Conservation (phyloP, 371 early-diverging fungal genomes). For the Caulochytrium protostelioides region DNA sequence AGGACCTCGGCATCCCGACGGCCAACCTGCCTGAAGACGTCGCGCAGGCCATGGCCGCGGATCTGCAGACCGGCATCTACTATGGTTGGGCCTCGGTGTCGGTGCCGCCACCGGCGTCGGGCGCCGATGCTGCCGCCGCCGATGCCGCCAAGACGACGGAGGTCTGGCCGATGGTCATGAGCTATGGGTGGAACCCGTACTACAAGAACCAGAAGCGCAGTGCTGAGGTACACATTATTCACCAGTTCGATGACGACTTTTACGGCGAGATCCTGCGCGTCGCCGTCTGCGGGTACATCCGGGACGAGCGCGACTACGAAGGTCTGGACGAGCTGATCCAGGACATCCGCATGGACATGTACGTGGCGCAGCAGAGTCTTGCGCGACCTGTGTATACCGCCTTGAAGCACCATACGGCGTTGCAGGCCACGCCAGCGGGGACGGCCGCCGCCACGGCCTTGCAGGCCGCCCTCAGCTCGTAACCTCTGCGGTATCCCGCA, state of each 20-base stretch:
- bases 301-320: slow-evolving; percentile 72
- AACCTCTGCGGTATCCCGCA: too few relatives aligned
- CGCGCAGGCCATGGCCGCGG: slow-evolving; percentile 36
- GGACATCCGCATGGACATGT: slow-evolving; percentile 79
- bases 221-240: slow-evolving; percentile 87
- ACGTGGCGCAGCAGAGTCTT: slow-evolving; percentile 49
- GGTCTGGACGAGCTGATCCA: slow-evolving; percentile 58
- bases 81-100: slow-evolving; percentile 86
- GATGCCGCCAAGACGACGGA: slow-evolving; percentile 8
- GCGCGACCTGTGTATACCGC: slow-evolving; percentile 22
- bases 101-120: too few relatives aligned
- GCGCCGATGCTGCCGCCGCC: slow-evolving; percentile 6
- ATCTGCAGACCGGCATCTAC: slow-evolving; percentile 69
- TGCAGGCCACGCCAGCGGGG: background rate
- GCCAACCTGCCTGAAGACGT: slow-evolving; percentile 74
- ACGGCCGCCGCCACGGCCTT: too few relatives aligned
- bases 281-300: slow-evolving; percentile 64
- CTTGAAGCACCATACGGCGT: slow-evolving; percentile 3
- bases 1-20: slow-evolving; percentile 93
- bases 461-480: too few relatives aligned
- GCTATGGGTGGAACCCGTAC: slow-evolving; percentile 94
- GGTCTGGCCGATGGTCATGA: slow-evolving; percentile 91
- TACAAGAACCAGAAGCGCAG: slow-evolving; percentile 89
- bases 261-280: slow-evolving; percentile 65
- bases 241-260: slow-evolving; percentile 66